These are phyloP conservation scores for Erythrobasidium hasegawianum DNA, from an alignment of 1,284 basidiomycete genomes.

Conservation along the genomic window DNA sequence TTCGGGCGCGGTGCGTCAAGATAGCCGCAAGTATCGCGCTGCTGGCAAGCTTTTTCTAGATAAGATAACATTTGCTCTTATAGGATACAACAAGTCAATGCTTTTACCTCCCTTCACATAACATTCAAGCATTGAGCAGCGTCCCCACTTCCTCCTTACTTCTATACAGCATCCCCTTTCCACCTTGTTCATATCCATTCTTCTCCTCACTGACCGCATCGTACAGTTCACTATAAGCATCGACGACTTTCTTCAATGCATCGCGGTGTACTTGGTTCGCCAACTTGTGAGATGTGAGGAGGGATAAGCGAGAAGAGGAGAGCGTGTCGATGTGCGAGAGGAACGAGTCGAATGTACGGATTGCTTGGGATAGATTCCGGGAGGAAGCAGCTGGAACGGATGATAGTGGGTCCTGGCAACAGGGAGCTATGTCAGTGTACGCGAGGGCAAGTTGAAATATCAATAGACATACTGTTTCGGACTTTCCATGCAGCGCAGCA, in stretches of 20 bases:
- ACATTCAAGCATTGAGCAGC: constrained; percentile 44
- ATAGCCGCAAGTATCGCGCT: too few species aligned
- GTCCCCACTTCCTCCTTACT: constrained; percentile 53
- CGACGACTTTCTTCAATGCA: constrained; percentile 64
- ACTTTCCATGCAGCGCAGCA: constrained; percentile 58
- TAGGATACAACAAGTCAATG: background rate
- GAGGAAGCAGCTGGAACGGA: constrained; percentile 60
- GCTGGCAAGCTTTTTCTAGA: too few species aligned
- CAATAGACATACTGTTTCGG: constrained; percentile 55
- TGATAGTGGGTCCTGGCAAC: constrained; percentile 57
- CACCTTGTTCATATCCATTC: constrained; percentile 80
- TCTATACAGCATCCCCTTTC: constrained; percentile 75
- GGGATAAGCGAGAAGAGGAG: constrained; percentile 62
- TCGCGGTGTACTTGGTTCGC: constrained; percentile 68
- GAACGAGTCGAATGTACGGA: constrained; percentile 53
- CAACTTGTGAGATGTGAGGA: constrained; percentile 64
- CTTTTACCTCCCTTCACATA: too few species aligned
- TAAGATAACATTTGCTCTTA: too few species aligned
- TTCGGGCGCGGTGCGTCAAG: too few species aligned
- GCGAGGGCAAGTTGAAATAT: background rate
- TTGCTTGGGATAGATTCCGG: constrained; percentile 56
- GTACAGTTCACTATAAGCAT: constrained; percentile 66
- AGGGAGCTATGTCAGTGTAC: background rate
- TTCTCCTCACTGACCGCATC: constrained; percentile 58
- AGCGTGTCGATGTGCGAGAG: constrained; percentile 52